Percentiles rank a stretch among this genome's conserved stretches.
Conservation (phyloP, 768 basidiomycete species). For the Pilatotrama ljubarskyi region DNA sequence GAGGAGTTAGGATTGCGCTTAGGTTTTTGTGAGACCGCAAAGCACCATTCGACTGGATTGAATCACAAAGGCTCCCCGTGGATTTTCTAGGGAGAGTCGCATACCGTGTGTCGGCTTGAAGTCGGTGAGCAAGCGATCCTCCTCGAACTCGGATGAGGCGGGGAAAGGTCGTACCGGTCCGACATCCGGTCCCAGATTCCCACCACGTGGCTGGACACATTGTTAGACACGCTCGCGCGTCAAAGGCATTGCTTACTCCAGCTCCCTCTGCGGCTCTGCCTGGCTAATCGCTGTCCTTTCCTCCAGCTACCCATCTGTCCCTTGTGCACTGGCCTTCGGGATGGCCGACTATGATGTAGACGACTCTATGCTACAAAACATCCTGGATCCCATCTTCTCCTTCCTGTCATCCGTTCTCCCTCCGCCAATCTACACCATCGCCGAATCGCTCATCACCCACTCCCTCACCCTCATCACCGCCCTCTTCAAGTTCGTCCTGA, state of each 20-base stretch:
- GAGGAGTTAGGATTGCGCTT: no score
- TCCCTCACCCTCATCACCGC: slow-evolving; percentile 51
- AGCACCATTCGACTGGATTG: no score
- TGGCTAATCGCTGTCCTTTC: background rate
- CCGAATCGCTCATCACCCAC: slow-evolving; percentile 54
- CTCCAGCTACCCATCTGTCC: background rate
- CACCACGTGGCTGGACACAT: slow-evolving; percentile 8
- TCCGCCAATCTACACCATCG: slow-evolving; percentile 50
- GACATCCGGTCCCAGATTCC: background rate
- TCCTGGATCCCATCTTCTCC: slow-evolving; percentile 55
- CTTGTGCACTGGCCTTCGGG: background rate
- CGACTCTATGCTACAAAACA: slow-evolving; percentile 1
- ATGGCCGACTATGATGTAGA: slow-evolving; percentile 8
- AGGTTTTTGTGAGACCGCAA: no score
- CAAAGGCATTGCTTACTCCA: background rate
- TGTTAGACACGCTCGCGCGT: slow-evolving; percentile 2
- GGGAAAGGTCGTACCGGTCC: background rate
- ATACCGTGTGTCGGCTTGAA: no score
- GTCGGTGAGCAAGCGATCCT: no score
- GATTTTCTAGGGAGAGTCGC: no score
- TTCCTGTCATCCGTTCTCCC: slow-evolving; percentile 59
- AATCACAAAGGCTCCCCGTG: no score
- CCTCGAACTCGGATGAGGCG: no score
- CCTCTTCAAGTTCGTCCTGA: slow-evolving; percentile 46
- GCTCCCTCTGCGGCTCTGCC: background rate